These are phyloP conservation scores for Kockiozyma suomiensis DNA, from an alignment of 805 yeast genomes.

Conservation along the genomic window DNA sequence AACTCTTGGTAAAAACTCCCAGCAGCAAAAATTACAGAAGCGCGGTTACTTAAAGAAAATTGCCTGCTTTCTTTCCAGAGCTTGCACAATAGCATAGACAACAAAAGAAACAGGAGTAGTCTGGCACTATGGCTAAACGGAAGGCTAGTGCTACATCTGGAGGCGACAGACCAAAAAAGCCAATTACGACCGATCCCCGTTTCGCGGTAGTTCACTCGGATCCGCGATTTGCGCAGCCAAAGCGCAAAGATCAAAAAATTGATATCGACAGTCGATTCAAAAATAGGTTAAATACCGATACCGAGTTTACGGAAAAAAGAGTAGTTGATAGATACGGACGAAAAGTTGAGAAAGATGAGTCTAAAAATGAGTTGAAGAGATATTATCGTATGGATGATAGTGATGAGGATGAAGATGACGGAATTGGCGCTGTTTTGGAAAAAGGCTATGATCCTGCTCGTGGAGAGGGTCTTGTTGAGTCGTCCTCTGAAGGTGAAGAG, in stretches of 20 bases:
- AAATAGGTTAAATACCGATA: slow-evolving; percentile 58
- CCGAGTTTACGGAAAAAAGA: slow-evolving; percentile 58
- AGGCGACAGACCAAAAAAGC: slow-evolving; percentile 30
- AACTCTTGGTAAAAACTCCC: not conserved
- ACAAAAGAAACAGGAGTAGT: not conserved
- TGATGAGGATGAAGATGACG: slow-evolving; percentile 36
- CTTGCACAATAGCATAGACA: too few species aligned
- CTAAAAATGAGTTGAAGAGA: slow-evolving; percentile 59
- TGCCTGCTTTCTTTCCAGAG: not conserved
- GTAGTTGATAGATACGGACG: slow-evolving; percentile 89
- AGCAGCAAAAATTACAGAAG: not conserved
- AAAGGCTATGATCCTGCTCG: slow-evolving; percentile 43
- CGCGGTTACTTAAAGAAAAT: too few species aligned
- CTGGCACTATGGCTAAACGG: slow-evolving; percentile 10
- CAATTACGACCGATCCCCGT: slow-evolving; percentile 67
- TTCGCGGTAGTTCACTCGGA: slow-evolving; percentile 79
- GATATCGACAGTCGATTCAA: slow-evolving; percentile 86
- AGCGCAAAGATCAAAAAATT: slow-evolving; percentile 65
- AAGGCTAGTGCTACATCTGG: not conserved
- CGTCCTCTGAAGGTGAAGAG: slow-evolving; percentile 40
- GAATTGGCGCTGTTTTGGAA: slow-evolving; percentile 5
- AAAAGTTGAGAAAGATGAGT: slow-evolving; percentile 53
- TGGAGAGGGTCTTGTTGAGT: slow-evolving; percentile 43
- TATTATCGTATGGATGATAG: slow-evolving; percentile 60
- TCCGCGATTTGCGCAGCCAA: slow-evolving; percentile 83